Evolutionary conservation across 306 rosid species (phyloP).

Genomic region (Hippophae rhamnoides): DNA sequence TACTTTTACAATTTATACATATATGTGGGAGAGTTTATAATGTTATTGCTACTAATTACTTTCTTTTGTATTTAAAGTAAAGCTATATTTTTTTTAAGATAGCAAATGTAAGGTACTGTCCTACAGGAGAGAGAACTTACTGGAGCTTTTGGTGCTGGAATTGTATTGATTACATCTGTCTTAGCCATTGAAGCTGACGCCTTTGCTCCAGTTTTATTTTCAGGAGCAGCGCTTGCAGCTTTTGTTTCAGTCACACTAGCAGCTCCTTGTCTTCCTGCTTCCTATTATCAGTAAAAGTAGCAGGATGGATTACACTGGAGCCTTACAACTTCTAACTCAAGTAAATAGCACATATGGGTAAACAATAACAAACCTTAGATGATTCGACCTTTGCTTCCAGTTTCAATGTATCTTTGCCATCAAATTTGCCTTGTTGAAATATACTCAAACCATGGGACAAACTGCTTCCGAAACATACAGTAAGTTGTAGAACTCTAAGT

Average conservation of each 20-base stretch:
- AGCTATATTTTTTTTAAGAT: no score
- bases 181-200: slow-evolving; percentile 29
- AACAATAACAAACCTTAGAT: slow-evolving; percentile 51
- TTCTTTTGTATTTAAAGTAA: no score
- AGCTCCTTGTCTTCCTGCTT: slow-evolving; percentile 28
- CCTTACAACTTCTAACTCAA: slow-evolving; percentile 3
- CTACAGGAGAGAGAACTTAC: slow-evolving; percentile 22
- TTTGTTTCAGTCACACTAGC: slow-evolving; percentile 32
- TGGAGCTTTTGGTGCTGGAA: slow-evolving; percentile 43
- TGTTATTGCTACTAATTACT: no score
- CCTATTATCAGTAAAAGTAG: slow-evolving; percentile 20
- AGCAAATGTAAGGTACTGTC: no score
- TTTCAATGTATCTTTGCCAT: slow-evolving; percentile 37
- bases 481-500: slow-evolving; percentile 8
- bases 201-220: slow-evolving; percentile 39
- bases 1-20: no score
- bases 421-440: slow-evolving; percentile 57
- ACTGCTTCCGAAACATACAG: slow-evolving; percentile 36
- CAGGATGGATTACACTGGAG: slow-evolving; percentile 9
- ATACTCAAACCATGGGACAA: slow-evolving; percentile 76
- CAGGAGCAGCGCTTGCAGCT: slow-evolving; percentile 33
- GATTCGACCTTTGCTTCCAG: slow-evolving; percentile 45
- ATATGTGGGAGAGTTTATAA: no score
- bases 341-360: slow-evolving; percentile 11
- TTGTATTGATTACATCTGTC: slow-evolving; percentile 32